phyloP scores from a whole-genome alignment of 345 rosid genomes.

The Hibiscus mutabilis region DNA sequence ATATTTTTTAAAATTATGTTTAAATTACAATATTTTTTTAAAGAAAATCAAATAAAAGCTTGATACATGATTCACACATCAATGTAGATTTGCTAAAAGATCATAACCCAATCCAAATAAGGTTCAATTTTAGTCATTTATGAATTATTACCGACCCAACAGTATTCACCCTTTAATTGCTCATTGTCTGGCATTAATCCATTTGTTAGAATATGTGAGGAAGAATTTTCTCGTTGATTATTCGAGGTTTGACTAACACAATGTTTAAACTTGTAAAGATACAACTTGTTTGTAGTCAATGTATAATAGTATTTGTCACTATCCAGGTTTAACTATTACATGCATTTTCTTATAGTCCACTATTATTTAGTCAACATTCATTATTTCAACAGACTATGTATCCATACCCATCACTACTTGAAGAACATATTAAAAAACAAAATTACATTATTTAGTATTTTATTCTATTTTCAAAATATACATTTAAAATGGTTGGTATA shows the following conservation, averaged over 20 bases:
- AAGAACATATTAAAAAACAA: too few species aligned
- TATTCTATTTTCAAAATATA: too few species aligned
- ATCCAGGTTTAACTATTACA: background rate
- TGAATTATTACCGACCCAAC: background rate
- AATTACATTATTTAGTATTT: too few species aligned
- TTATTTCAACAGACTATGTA: background rate
- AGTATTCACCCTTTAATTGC: background rate
- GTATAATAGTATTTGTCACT: background rate
- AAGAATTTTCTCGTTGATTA: background rate
- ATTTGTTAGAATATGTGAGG: background rate
- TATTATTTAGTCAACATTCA: background rate
- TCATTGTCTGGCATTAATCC: too few species aligned
- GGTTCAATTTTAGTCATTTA: background rate
- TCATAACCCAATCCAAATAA: background rate
- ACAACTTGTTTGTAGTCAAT: background rate
- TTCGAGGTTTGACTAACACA: background rate
- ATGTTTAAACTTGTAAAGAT: too few species aligned
- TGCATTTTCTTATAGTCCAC: background rate
- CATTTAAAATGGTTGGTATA: too few species aligned
- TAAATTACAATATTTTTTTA: too few species aligned
- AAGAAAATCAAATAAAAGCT: too few species aligned
- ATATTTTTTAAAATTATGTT: too few species aligned
- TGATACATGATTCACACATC: too few species aligned
- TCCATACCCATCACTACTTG: too few species aligned
- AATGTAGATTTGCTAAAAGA: background rate